A percentile compares a stretch with the other conserved stretches of the same genome.
Evolutionary conservation across 495 filamentous ascomycete species (phyloP).

Genomic region (Hyaloscypha variabilis): DNA sequence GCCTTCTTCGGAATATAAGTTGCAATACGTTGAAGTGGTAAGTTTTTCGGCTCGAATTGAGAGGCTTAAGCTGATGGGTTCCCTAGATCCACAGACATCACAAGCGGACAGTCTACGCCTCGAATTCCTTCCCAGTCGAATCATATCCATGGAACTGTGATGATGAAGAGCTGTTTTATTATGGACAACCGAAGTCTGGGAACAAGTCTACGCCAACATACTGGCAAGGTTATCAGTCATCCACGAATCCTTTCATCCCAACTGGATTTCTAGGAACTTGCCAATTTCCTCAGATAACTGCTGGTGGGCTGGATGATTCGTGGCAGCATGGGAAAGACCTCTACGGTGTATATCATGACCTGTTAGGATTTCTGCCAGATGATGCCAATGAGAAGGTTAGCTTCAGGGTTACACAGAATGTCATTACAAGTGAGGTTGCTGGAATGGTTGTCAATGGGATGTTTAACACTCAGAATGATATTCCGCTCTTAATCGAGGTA

Average conservation of each 20-base stretch:
- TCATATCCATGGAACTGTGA: slow-evolving; percentile 66
- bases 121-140: slow-evolving; percentile 68
- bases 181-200: slow-evolving; percentile 48
- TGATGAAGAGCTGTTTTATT: slow-evolving; percentile 62
- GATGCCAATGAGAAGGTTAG: slow-evolving; percentile 42
- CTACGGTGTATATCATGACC: slow-evolving; percentile 62
- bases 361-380: slow-evolving; percentile 59
- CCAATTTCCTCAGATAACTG: slow-evolving; percentile 73
- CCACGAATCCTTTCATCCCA: slow-evolving; percentile 60
- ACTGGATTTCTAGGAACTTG: slow-evolving; percentile 64
- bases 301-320: slow-evolving; percentile 63
- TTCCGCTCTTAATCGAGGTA: slow-evolving; percentile 51
- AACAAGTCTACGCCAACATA: slow-evolving; percentile 42
- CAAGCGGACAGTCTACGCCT: slow-evolving; percentile 71
- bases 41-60: slow-evolving; percentile 25
- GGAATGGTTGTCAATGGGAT: slow-evolving; percentile 65
- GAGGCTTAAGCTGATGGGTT: neutral
- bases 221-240: slow-evolving; percentile 58
- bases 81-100: slow-evolving; percentile 70
- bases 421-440: slow-evolving; percentile 72
- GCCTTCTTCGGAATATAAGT: slow-evolving; percentile 48
- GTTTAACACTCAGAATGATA: slow-evolving; percentile 42
- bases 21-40: slow-evolving; percentile 70
- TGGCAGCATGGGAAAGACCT: slow-evolving; percentile 68
- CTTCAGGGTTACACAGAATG: slow-evolving; percentile 70